Base-by-base conservation (phyloP, 2,329 filamentous ascomycete genomes). In the Microdochium nivale region DNA sequence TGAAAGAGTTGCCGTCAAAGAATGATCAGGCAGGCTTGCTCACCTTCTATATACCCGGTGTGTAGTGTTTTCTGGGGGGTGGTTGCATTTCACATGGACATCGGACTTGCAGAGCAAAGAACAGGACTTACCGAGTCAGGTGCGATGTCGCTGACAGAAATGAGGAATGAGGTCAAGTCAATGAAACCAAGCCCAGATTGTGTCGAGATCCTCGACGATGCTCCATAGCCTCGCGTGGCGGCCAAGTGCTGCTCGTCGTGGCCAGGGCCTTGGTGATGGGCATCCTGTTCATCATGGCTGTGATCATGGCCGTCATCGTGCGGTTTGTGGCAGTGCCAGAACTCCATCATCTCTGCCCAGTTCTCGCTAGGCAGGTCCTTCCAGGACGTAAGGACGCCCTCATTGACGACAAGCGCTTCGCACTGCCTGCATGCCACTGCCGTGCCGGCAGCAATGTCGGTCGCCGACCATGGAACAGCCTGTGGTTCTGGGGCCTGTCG, bases 311-410 rank as follows among this genome's bases (percentile, higher is more conserved):
- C 67, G 55, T 82, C 74, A 51, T 83, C 74, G 54, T 84, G 77
- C 37, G 95, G 94, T 68, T 97, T 97, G 68, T 99, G 94, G 63
- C 94, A 99, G 68, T 99, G 95, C 94, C 94, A 99, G 60, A 99
- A 95, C 67, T 99, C 95, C 94, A 99, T 99, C 91, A 99, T 95
- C 71, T 99, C 94, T 0, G 94, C 95, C 94, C 94, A 99, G 62
- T 96, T 92, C 60, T 95, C 90, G 63, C 90, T 96, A 0, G 94
- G 94, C 19, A 99, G 73, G 63, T 99, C 90, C 69, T 92, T 96
- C 92, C 94, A 99, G 35, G 70, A 67, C 37, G 67, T 70, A 8
- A 81, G 71, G 3, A 49, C 58, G 8, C 65, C 69, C 2, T 60
- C 51, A 1, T 60, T 40, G 13, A 81, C 67, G 19, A 81, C 54